Evolutionary conservation across 1,139 yeast genomes (phyloP).

Genomic region (Arxiozyma slooffiae): DNA sequence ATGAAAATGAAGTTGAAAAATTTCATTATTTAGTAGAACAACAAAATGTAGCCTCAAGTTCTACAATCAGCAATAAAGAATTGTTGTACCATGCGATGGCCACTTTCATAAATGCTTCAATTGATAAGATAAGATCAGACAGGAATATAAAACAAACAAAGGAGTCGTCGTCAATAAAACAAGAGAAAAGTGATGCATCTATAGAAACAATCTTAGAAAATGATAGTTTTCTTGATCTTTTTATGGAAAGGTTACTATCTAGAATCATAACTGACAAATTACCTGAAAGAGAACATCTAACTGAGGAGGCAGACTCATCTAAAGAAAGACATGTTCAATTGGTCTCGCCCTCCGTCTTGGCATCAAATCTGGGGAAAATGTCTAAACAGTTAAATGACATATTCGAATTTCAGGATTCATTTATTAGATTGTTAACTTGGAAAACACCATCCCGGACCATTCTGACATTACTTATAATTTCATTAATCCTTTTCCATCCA

Average conservation of each 20-base stretch:
- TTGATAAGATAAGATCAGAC: constrained; percentile 34
- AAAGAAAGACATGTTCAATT: constrained; percentile 39
- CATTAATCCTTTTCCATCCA: constrained; percentile 60
- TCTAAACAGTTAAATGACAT: constrained; percentile 45
- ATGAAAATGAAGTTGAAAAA: background rate
- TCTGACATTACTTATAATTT: constrained; percentile 42
- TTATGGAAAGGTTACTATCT: constrained; percentile 44
- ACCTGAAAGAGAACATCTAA: constrained; percentile 39
- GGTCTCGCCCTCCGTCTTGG: constrained; percentile 41
- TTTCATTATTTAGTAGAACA: constrained; percentile 12
- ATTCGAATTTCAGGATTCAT: constrained; percentile 47
- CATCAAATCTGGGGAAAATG: constrained; percentile 43
- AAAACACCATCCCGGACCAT: constrained; percentile 50
- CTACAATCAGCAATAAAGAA: constrained; percentile 13
- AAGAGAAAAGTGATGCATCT: background rate
- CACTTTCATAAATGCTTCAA: constrained; percentile 44
- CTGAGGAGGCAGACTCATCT: constrained; percentile 18
- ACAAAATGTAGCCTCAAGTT: constrained; percentile 30
- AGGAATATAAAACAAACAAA: constrained; percentile 3
- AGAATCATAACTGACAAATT: constrained; percentile 41
- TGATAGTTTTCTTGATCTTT: constrained; percentile 48
- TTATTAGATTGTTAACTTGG: constrained; percentile 53
- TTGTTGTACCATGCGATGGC: constrained; percentile 53
- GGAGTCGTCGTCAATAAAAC: constrained; percentile 1
- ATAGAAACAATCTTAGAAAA: constrained; percentile 4